A percentile compares a stretch with the other conserved stretches of the same genome.
Conservation (phyloP, 176 grass and related monocot species). For the Thinopyrum elongatum region DNA sequence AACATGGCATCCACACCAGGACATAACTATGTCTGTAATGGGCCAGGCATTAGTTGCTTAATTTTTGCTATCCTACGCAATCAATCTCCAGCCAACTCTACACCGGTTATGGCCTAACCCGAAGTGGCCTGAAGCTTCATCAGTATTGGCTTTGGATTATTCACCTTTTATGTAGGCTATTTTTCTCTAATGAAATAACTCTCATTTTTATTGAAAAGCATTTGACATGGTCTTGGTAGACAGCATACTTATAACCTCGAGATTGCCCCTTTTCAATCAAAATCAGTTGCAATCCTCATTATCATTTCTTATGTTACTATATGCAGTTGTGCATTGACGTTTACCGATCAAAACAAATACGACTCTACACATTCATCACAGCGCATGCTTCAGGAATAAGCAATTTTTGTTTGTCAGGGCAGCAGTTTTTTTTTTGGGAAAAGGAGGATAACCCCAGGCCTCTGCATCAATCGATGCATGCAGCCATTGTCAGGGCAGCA, state of each 20-base stretch:
- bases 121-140: not conserved
- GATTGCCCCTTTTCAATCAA: not conserved
- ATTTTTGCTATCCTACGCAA: not conserved
- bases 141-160: not conserved
- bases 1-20: not conserved
- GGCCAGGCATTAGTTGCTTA: not conserved
- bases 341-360: not conserved
- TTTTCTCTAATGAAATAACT: slow-evolving; percentile 3
- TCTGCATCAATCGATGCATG: too few relatives aligned
- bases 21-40: not conserved
- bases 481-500: too few relatives aligned
- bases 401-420: too few relatives aligned
- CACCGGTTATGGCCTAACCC: slow-evolving; percentile 23
- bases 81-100: not conserved
- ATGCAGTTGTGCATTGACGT: not conserved
- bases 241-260: not conserved
- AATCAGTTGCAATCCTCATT: not conserved
- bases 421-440: too few relatives aligned
- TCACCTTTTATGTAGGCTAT: not conserved
- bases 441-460: too few relatives aligned
- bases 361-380: not conserved
- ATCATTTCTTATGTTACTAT: not conserved
- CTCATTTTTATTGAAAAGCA: not conserved
- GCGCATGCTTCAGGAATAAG: too few relatives aligned
- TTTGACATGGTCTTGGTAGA: not conserved